Base-by-base conservation (phyloP, 2,329 filamentous ascomycete genomes). In the Penicillium sp. region DNA sequence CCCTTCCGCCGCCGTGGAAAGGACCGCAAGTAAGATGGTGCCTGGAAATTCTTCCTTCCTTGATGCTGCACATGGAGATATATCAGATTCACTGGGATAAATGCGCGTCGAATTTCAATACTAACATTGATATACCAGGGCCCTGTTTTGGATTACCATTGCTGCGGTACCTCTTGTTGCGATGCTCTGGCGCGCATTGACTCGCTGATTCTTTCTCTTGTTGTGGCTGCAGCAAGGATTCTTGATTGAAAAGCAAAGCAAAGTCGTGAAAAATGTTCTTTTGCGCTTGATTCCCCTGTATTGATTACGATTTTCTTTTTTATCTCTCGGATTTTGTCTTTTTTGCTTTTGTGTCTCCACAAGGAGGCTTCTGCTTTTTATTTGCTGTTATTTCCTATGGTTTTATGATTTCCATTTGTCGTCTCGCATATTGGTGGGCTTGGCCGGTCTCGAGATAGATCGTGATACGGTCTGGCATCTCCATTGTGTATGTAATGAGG, bases 1-100 rank as follows among this genome's bases (percentile, higher is more conserved):
- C 65, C 67, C 24, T 71, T 74, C 66, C 71, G 72, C 66, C 71
- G 72, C 42, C 64, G 67, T 46, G 64, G 58, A 48, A 67, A 63
- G 50, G 46, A 61, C 45, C 49, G 59, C 53, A 61, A 69, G 54
- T 66, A 67, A 67, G 61, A 50, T 52, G 46, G 47, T 53, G 50
- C 49, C 30, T 33, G 25, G 8, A 35, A 25, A 31, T 18, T 10
- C 27, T 36, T 25, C 20, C 33, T 24, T 33, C 40, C 43, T 54
- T 58, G 52, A 53, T 49, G 46, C 47, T 51, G 47, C 36, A 51
- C 30, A 40, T 44, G 46, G 30, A 35, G 22, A 28, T 20, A 42
- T 31, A 25, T 36, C 24, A 50, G 39, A 38, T 51, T 30, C 31
- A 40, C 20, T 42, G 42, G 10, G 33, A 36, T 41, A 39, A n/a